Conservation (phyloP, 208 protist species). For the Leishmania turanica region DNA sequence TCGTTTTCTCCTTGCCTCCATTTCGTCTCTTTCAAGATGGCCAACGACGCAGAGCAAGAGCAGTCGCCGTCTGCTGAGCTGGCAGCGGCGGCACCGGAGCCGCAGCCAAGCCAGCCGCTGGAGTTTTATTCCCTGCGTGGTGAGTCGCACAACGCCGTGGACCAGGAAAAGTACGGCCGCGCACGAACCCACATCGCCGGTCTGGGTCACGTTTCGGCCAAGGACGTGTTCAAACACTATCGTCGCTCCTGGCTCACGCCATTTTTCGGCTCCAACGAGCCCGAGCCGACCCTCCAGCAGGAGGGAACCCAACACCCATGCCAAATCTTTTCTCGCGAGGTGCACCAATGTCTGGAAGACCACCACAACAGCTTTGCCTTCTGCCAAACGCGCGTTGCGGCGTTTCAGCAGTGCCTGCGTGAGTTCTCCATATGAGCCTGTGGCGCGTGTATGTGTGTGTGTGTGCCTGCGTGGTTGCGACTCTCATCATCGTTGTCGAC, state of each 20-base stretch:
- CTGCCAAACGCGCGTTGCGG: slow-evolving; percentile 67
- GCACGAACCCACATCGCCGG: slow-evolving; percentile 27
- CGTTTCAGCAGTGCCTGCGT: slow-evolving; percentile 73
- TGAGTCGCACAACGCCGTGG: slow-evolving; percentile 15
- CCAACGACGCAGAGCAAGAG: slow-evolving; percentile 7
- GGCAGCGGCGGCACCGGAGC: not conserved
- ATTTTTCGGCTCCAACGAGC: slow-evolving; percentile 78
- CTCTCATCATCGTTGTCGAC: not conserved
- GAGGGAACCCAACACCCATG: slow-evolving; percentile 54
- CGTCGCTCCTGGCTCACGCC: slow-evolving; percentile 67
- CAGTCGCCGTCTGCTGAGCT: slow-evolving; percentile 3
- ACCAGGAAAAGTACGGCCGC: slow-evolving; percentile 32
- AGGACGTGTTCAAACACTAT: slow-evolving; percentile 48
- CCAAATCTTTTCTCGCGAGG: slow-evolving; percentile 53
- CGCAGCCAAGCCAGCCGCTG: not conserved
- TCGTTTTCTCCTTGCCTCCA: not conserved
- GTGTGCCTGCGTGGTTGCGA: not conserved
- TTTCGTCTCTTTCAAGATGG: slow-evolving; percentile 9
- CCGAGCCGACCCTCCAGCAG: slow-evolving; percentile 40
- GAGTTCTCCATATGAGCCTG: slow-evolving; percentile 41
- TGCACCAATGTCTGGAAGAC: slow-evolving; percentile 67
- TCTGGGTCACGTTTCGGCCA: slow-evolving; percentile 23
- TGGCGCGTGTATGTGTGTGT: too few relatives aligned
- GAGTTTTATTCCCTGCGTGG: slow-evolving; percentile 6
- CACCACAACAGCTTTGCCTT: slow-evolving; percentile 65